These are phyloP conservation scores for Oemleria cerasiformis DNA, from an alignment of 306 rosid genomes.

Conservation along the genomic window DNA sequence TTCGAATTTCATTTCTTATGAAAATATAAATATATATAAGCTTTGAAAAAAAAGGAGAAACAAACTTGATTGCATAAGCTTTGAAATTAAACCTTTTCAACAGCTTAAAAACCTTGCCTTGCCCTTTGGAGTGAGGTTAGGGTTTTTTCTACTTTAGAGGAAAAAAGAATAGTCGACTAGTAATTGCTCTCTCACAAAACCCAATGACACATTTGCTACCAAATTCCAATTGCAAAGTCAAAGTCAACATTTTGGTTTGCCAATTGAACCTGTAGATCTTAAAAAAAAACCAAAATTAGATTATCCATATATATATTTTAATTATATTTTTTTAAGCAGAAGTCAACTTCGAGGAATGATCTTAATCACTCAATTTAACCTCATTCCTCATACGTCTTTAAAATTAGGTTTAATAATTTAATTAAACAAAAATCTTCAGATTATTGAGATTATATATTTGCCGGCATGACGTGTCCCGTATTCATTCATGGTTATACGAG, in stretches of 20 bases:
- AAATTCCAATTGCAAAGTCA: background rate
- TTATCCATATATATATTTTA: background rate
- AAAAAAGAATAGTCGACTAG: background rate
- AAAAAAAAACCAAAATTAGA: background rate
- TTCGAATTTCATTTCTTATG: background rate
- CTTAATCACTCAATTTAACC: background rate
- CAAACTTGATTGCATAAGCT: background rate
- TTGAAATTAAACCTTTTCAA: background rate
- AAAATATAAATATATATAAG: background rate
- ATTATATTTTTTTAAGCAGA: background rate
- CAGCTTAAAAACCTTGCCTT: background rate
- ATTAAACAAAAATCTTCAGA: too few species aligned
- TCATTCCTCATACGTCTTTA: background rate
- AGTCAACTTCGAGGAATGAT: constrained; percentile 7
- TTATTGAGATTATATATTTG: background rate
- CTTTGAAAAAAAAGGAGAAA: background rate
- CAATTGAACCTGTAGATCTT: background rate
- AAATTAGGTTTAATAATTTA: background rate
- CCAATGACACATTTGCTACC: background rate
- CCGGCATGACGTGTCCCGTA: constrained; percentile 16
- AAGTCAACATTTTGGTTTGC: background rate
- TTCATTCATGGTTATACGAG: background rate
- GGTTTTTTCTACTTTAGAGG: constrained; percentile 3
- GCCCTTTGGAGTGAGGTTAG: constrained; percentile 23
- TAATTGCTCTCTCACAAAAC: background rate